These are phyloP conservation scores for Cercospora zeae-maydis DNA, from an alignment of 2,329 filamentous ascomycete species.

Conservation along the genomic window DNA sequence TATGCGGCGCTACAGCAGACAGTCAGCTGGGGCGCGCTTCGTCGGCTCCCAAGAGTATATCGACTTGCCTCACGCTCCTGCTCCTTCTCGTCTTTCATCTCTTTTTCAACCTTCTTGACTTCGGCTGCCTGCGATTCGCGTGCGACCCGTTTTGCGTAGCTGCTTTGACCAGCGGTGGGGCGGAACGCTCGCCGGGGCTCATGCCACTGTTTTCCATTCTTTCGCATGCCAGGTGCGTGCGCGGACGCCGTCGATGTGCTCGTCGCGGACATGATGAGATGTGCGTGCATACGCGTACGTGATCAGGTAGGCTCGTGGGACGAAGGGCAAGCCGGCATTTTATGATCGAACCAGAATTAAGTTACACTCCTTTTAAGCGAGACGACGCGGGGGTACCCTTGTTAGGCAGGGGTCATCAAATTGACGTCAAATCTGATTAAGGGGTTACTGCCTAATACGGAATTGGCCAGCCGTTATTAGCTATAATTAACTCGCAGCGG, in stretches of 20 bases:
- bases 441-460: too few species aligned
- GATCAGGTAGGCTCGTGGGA: background rate
- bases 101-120: constrained; percentile 90
- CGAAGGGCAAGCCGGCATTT: too few species aligned
- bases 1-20: constrained; percentile 60
- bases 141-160: constrained; percentile 72
- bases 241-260: constrained; percentile 6
- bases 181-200: constrained; percentile 78
- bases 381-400: too few species aligned
- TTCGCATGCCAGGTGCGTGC: constrained; percentile 61
- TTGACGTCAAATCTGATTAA: too few species aligned
- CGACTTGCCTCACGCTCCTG: constrained; percentile 70
- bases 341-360: too few species aligned
- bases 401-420: too few species aligned
- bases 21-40: constrained; percentile 18
- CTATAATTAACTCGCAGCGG: too few species aligned
- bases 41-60: too few species aligned
- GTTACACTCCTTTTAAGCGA: too few species aligned
- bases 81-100: constrained; percentile 95
- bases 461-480: too few species aligned
- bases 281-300: background rate
- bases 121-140: constrained; percentile 66
- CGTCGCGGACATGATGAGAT: constrained; percentile 30
- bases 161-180: constrained; percentile 70
- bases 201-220: constrained; percentile 97